Evolutionary conservation across 2,329 filamentous ascomycete species (phyloP), one percentile per base, ranked within the genome.

Genomic region (Pestalotiopsis sp.): DNA sequence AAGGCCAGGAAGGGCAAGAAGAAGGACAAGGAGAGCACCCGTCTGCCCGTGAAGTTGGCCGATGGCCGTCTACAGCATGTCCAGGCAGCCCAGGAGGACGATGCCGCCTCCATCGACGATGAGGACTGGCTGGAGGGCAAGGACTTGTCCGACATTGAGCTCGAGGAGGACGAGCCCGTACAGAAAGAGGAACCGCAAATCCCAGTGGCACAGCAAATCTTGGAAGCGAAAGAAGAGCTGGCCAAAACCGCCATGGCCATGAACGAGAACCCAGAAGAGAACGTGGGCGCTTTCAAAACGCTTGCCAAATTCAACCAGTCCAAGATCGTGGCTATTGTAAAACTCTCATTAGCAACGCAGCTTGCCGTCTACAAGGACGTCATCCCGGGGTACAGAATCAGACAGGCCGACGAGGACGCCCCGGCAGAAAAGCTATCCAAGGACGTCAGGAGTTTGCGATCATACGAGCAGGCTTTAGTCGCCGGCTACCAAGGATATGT

Each of bases 331-430:
- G 90, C 92, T 2, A 91, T 99, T 66, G 91, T 93, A 82, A 97
- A 97, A 80, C 86, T 99, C 70, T 91, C 93, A 6, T 83, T 99
- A 72, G 93, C 91, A 62, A 94, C 96, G 25, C 95, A 98, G 80
- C 87, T 96, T 78, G 89, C 95, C 0, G 90, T 98, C 13, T 99
- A 95, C 85, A 97, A 95, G 79, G 96, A 98, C 80, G 89, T 98
- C 61, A 98, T 99, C 69, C 96, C 96, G 0, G 96, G 96, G 25
- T 99, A 99, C 79, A 89, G 96, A 70, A 98, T 99, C 83, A 91
- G 96, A 20, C 92, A 94, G 1, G 83, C 94, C 4, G 85, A 87
- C 0, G 93, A 97, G 70, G 92, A 94, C 39, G 90, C 91, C 59
- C 86, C 91, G 76, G 87, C 88, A 69, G 91, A 91, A 72, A 97